Evolutionary conservation across 129 eudicot genomes (phyloP).

Genomic region (Heracleum sosnowskyi): DNA sequence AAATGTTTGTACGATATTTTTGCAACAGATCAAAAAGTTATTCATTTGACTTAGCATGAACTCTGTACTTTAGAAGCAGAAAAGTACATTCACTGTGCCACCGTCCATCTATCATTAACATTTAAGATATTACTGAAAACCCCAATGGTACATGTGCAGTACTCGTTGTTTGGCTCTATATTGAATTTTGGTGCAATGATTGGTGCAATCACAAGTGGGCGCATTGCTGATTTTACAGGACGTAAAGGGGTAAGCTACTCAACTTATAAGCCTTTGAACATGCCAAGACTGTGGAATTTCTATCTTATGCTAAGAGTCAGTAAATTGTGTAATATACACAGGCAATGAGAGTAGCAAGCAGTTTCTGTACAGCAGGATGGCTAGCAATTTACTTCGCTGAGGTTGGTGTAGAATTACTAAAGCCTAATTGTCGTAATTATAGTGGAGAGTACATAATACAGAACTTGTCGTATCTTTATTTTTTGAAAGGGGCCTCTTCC

Average conservation of each 20-base stretch:
- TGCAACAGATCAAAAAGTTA: background rate
- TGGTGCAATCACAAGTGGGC: constrained; percentile 89
- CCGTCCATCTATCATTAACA: background rate
- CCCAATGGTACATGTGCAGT: constrained; percentile 36
- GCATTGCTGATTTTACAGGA: constrained; percentile 67
- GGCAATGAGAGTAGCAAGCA: constrained; percentile 74
- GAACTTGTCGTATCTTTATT: background rate
- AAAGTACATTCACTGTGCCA: background rate
- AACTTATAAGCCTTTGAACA: background rate
- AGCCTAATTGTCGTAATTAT: background rate
- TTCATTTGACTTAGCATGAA: background rate
- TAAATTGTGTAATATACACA: constrained; percentile 26
- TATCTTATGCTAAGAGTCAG: background rate
- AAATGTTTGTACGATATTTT: background rate
- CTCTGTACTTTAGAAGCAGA: background rate
- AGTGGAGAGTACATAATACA: background rate
- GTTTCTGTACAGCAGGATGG: constrained; percentile 76
- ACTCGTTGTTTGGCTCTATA: constrained; percentile 80
- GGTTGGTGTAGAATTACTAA: constrained; percentile 27
- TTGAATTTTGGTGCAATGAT: constrained; percentile 93
- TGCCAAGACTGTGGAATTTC: background rate
- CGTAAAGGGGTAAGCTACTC: constrained; percentile 76
- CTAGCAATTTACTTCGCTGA: constrained; percentile 72
- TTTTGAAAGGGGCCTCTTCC: constrained; percentile 39
- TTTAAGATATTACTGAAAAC: constrained; percentile 10